Evolutionary conservation across 23 red algal genomes (phyloP), one percentile per base, ranked within the genome.

Genomic region (Gracilariopsis chorda): DNA sequence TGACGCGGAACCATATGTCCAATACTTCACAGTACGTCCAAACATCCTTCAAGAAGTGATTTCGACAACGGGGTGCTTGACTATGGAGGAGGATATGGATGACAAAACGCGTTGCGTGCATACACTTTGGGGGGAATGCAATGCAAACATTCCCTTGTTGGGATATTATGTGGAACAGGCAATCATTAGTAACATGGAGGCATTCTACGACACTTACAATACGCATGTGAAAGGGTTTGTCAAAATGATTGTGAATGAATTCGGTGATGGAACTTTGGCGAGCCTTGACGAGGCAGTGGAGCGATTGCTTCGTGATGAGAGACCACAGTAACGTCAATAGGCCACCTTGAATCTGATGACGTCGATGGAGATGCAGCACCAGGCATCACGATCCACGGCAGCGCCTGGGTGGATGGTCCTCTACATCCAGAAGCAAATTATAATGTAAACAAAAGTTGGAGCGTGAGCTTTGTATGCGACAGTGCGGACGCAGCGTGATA

Each of bases 111-210:
- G 68, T n/a, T 89, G 85, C 48, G 29, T 49, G 19, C 85, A 89
- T 34, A 70, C 65, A 16, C 5, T 89, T 6, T 43, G 39, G 49
- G 85, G 85, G 3, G 51, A 58, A 20, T 77, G 68, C 39, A 20
- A 39, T 34, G 85, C 78, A 14, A 9, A n/a, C 34, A 34, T 89
- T 6, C 85, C 85, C 30, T 72, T 72, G 48, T 30, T 89, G 48
- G 85, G 85, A 3, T 76, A 45, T 8, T 62, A 59, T 48, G 65
- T 56, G 37, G 85, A 89, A 39, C 85, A 89, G 52, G 52, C 85
- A 17, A 78, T 89, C 44, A 64, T 89, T 39, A 48, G 35, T 25
- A 89, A 89, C 52, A 89, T 89, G 70, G 44, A 60, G 14, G 17
- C 65, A 32, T 89, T 89, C 47, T 89, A 89, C 44, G 70, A 40